phyloP scores from a whole-genome alignment of 768 basidiomycete genomes.

The Dentipellis fragilis region DNA sequence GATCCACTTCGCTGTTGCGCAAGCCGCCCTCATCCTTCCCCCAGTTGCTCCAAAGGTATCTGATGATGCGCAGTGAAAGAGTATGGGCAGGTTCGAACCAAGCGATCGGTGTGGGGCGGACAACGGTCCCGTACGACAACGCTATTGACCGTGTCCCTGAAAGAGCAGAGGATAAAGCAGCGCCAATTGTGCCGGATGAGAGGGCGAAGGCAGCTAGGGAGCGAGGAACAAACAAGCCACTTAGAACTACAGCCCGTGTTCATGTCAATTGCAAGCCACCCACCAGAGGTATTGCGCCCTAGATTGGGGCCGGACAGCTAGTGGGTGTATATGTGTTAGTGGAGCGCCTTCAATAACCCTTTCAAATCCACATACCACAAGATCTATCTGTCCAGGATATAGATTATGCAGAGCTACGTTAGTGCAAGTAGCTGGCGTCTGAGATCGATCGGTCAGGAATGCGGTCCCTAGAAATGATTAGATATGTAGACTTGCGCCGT shows the following conservation, averaged over 20 bases:
- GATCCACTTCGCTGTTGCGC: slow-evolving; percentile 57
- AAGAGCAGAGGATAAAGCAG: slow-evolving; percentile 73
- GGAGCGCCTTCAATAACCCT: slow-evolving; percentile 6
- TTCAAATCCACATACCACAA: slow-evolving; percentile 50
- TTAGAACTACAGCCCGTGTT: background rate
- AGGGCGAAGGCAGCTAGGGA: slow-evolving; percentile 69
- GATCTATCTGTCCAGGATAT: slow-evolving; percentile 75
- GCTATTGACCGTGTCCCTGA: slow-evolving; percentile 68
- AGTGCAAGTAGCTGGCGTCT: slow-evolving; percentile 88
- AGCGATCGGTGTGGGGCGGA: slow-evolving; percentile 36
- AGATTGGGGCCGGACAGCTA: slow-evolving; percentile 82
- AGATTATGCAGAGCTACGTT: slow-evolving; percentile 89
- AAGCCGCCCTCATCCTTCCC: slow-evolving; percentile 54
- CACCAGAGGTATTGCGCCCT: slow-evolving; percentile 77
- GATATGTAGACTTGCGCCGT: slow-evolving; percentile 46
- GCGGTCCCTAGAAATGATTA: background rate
- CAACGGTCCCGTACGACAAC: slow-evolving; percentile 76
- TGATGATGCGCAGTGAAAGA: slow-evolving; percentile 56
- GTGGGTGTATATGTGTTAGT: background rate
- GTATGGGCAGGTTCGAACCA: slow-evolving; percentile 65
- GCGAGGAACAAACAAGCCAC: background rate
- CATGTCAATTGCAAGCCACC: slow-evolving; percentile 13
- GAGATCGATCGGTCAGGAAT: background rate
- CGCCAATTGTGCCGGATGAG: slow-evolving; percentile 89
- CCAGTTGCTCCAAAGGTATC: slow-evolving; percentile 78